Percentiles rank a stretch among this genome's conserved stretches.
These are phyloP conservation scores for Claviceps sp. DNA, from an alignment of 2,329 filamentous ascomycete species.

Conservation along the genomic window DNA sequence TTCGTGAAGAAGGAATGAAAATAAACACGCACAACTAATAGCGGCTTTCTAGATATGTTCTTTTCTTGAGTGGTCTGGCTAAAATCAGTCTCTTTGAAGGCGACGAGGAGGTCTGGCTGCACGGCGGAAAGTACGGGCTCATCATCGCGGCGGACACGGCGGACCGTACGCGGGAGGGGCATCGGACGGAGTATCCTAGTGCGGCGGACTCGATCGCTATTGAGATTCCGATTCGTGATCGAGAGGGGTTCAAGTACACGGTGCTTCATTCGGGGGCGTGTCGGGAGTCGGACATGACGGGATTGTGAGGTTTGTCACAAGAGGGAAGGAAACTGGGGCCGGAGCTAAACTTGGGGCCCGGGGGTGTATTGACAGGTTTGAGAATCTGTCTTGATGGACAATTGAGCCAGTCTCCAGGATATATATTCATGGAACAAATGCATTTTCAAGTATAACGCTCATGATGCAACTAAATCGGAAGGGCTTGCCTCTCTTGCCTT, in stretches of 20 bases:
- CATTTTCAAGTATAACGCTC: not conserved
- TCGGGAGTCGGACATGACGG: not conserved
- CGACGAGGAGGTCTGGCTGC: constrained; percentile 21
- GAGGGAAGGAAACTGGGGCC: not conserved
- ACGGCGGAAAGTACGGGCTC: constrained; percentile 26
- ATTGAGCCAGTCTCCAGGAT: not conserved
- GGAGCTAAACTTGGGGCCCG: too few relatives aligned
- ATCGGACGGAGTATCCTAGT: constrained; percentile 27
- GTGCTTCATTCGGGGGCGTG: constrained; percentile 5
- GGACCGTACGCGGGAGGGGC: constrained; percentile 25
- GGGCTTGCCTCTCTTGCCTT: not conserved
- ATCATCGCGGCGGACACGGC: constrained; percentile 29
- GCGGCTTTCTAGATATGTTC: constrained; percentile 15
- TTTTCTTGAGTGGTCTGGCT: constrained; percentile 25
- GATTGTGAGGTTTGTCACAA: not conserved
- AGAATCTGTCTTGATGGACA: not conserved
- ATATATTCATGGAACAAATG: not conserved
- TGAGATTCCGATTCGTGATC: constrained; percentile 8
- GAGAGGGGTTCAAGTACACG: constrained; percentile 3
- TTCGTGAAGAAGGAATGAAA: too few relatives aligned
- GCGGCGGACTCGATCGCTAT: constrained; percentile 22
- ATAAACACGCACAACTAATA: not conserved
- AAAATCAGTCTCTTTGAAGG: constrained; percentile 27
- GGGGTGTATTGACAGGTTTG: not conserved
- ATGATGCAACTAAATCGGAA: not conserved